phyloP scores from a whole-genome alignment of 2,329 filamentous ascomycete genomes.

The Talaromyces atroroseus region DNA sequence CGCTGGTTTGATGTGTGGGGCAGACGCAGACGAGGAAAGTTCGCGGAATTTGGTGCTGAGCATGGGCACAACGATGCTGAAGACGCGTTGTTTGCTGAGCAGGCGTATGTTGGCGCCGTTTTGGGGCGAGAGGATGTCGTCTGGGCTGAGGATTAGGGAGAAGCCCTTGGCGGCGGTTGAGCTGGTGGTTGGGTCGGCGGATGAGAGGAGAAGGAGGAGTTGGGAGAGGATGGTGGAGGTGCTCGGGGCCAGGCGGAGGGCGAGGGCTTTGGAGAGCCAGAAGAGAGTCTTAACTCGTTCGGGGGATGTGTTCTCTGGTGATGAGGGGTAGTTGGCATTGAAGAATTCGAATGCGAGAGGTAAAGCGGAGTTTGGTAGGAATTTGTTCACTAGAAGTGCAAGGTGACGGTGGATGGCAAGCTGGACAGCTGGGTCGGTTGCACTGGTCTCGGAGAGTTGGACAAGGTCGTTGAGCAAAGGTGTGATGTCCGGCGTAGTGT shows the following conservation, averaged over 20 bases:
- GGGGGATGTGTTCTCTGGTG: conserved; percentile 20
- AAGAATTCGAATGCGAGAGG: conserved; percentile 27
- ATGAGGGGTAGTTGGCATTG: conserved; percentile 25
- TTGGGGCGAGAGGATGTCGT: conserved; percentile 55
- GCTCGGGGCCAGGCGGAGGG: conserved; percentile 48
- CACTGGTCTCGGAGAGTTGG: conserved; percentile 25
- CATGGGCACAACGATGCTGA: conserved; percentile 53
- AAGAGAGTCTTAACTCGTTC: conserved; percentile 52
- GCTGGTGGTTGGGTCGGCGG: conserved; percentile 44
- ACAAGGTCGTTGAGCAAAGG: conserved; percentile 33
- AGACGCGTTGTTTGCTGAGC: conserved; percentile 59
- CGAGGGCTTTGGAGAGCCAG: conserved; percentile 56
- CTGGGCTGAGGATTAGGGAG: conserved; percentile 53
- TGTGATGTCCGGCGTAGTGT: conserved; percentile 27
- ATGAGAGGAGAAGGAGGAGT: conserved; percentile 42
- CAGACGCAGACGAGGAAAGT: conserved; percentile 25
- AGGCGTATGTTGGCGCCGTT: conserved; percentile 59
- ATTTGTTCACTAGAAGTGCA: conserved; percentile 39
- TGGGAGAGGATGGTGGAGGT: conserved; percentile 48
- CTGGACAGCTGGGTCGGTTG: conserved; percentile 31
- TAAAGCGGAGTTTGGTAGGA: conserved; percentile 31
- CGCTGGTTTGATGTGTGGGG: conserved; percentile 48
- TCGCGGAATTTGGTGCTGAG: conserved; percentile 50
- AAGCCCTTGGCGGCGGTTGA: conserved; percentile 53
- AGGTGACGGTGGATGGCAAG: conserved; percentile 39